A percentile compares a stretch with the other conserved stretches of the same genome.
phyloP scores from a whole-genome alignment of 441 rosid species.

The Melastoma candidum region DNA sequence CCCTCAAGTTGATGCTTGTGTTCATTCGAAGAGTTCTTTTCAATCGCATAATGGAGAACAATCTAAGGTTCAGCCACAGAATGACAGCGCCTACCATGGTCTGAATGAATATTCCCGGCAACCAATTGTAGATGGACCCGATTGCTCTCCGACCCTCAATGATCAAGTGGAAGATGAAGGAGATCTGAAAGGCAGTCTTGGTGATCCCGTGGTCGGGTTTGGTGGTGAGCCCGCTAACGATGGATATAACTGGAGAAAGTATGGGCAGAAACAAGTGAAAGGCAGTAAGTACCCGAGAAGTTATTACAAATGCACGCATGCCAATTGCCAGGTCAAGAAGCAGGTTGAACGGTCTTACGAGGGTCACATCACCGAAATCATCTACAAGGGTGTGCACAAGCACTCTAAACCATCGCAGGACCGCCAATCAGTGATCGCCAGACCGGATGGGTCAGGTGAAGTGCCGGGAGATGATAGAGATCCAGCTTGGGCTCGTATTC shows the following conservation, averaged over 20 bases:
- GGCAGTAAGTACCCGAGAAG: constrained; percentile 16
- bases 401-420: constrained; percentile 56
- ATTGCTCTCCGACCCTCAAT: constrained; percentile 44
- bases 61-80: constrained; percentile 29
- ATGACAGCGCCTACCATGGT: constrained; percentile 23
- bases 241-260: constrained; percentile 17
- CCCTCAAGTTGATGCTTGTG: too few species aligned
- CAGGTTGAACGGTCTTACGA: constrained; percentile 15
- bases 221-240: constrained; percentile 40
- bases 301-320: constrained; percentile 13
- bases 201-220: constrained; percentile 45
- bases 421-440: constrained; percentile 18
- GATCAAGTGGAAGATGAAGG: constrained; percentile 60
- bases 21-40: constrained; percentile 33
- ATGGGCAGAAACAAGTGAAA: constrained; percentile 18
- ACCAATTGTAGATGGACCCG: constrained; percentile 29
- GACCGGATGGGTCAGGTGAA: too few species aligned
- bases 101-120: constrained; percentile 31
- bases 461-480: too few species aligned
- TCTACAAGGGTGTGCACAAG: constrained; percentile 41
- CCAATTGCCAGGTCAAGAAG: constrained; percentile 16
- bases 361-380: constrained; percentile 17
- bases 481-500: constrained; percentile 23
- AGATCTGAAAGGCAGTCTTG: constrained; percentile 46
- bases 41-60: constrained; percentile 31